Percentiles rank a stretch among this genome's conserved stretches.
These are phyloP conservation scores for Tetrastigma voinierianum DNA, from an alignment of 164 flowering plant species.

Conservation along the genomic window DNA sequence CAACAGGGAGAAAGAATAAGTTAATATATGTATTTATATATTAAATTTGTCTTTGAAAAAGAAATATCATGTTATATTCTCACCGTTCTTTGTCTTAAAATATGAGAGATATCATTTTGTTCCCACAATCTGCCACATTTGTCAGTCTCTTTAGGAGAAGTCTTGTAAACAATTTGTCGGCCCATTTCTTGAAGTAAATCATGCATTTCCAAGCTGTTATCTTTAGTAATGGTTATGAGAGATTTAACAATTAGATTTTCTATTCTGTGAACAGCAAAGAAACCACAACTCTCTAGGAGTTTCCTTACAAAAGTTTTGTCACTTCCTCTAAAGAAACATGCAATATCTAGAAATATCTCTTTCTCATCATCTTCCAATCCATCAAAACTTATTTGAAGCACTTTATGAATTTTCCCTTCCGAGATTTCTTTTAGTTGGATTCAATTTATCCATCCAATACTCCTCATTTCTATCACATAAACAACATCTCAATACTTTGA, in stretches of 20 bases:
- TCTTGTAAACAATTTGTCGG: conserved; percentile 4
- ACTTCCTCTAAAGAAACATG: conserved; percentile 10
- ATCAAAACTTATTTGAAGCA: background rate
- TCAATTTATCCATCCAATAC: background rate
- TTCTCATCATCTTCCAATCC: conserved; percentile 1
- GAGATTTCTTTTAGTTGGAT: too few species aligned
- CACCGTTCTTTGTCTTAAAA: background rate
- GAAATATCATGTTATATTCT: too few species aligned
- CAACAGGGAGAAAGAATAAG: too few species aligned
- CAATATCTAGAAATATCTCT: conserved; percentile 11
- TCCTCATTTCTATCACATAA: background rate
- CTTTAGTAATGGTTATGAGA: background rate
- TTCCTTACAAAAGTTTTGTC: background rate
- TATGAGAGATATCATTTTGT: background rate
- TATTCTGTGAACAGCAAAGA: background rate
- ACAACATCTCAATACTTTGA: background rate
- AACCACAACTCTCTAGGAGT: background rate
- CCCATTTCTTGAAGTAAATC: conserved; percentile 11
- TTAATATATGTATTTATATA: too few species aligned
- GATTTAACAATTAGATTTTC: background rate
- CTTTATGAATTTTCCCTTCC: too few species aligned
- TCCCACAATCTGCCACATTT: conserved; percentile 15
- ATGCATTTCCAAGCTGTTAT: background rate
- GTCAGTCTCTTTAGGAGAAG: conserved; percentile 8
- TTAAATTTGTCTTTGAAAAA: too few species aligned